Conservation (phyloP, 805 yeast species). For the Wilhelminamyces savonicus region DNA sequence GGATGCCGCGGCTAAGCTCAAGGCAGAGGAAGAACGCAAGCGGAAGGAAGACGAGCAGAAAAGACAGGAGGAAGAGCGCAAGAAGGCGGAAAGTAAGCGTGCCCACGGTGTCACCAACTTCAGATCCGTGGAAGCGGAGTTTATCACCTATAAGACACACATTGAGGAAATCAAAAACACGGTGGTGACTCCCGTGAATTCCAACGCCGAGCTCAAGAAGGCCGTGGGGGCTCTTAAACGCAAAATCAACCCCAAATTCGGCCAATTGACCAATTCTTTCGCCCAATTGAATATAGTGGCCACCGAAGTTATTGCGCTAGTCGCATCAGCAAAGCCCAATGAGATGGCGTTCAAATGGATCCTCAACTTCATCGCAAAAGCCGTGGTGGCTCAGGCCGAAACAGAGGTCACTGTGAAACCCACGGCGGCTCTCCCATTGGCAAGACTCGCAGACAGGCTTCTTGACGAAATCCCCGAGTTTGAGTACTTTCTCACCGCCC, state of each 20-base stretch:
- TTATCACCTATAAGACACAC: constrained; percentile 42
- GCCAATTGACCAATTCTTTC: constrained; percentile 76
- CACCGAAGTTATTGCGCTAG: constrained; percentile 42
- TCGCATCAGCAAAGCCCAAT: constrained; percentile 42
- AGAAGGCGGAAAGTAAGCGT: constrained; percentile 5
- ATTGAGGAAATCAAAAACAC: constrained; percentile 54
- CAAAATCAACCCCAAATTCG: constrained; percentile 81
- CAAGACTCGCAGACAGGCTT: constrained; percentile 52
- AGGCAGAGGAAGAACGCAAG: constrained; percentile 3
- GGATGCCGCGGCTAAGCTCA: constrained; percentile 6
- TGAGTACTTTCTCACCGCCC: constrained; percentile 56
- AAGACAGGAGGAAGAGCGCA: constrained; percentile 10
- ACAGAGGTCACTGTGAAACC: constrained; percentile 81
- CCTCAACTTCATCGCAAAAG: constrained; percentile 77
- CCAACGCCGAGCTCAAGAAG: constrained; percentile 46
- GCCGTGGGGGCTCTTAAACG: constrained; percentile 58
- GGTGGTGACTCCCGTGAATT: constrained; percentile 49
- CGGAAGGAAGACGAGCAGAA: constrained; percentile 4
- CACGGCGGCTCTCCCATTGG: constrained; percentile 74
- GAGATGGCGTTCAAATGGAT: constrained; percentile 64
- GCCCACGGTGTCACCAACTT: constrained; percentile 29
- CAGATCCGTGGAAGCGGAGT: constrained; percentile 34
- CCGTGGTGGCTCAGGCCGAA: constrained; percentile 86
- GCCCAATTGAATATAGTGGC: constrained; percentile 51
- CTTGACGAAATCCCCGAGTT: constrained; percentile 45